Conservation (phyloP, 768 basidiomycete genomes). For the Pleurotus djamor region DNA sequence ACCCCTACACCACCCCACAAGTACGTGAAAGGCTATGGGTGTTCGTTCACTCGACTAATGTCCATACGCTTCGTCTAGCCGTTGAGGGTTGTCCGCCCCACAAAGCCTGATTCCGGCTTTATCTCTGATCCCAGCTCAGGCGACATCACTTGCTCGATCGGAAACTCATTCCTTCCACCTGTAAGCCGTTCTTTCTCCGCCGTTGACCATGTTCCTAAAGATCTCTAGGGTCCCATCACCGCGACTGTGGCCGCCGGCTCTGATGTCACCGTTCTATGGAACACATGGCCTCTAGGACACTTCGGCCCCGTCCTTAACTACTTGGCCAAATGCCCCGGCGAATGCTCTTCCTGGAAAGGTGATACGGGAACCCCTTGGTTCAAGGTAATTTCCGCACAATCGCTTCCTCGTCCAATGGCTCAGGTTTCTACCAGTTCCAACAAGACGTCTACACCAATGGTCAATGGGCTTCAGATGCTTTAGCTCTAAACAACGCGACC, state of each 20-base stretch:
- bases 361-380: slow-evolving; percentile 36
- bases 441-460: slow-evolving; percentile 31
- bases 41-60: not conserved
- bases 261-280: slow-evolving; percentile 31
- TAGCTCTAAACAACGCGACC: slow-evolving; percentile 29
- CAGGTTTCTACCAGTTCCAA: slow-evolving; percentile 23
- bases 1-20: slow-evolving; percentile 30
- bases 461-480: slow-evolving; percentile 33
- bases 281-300: slow-evolving; percentile 37
- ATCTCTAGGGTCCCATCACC: slow-evolving; percentile 27
- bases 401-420: not conserved
- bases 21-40: slow-evolving; percentile 6
- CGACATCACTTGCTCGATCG: slow-evolving; percentile 36
- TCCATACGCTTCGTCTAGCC: slow-evolving; percentile 16
- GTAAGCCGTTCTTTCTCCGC: slow-evolving; percentile 13
- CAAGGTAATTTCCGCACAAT: slow-evolving; percentile 21
- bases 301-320: slow-evolving; percentile 38
- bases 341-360: slow-evolving; percentile 32
- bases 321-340: slow-evolving; percentile 33
- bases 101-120: slow-evolving; percentile 32
- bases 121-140: slow-evolving; percentile 25
- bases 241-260: slow-evolving; percentile 33
- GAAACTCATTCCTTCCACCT: slow-evolving; percentile 31
- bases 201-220: not conserved
- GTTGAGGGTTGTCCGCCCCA: slow-evolving; percentile 29